phyloP scores from a whole-genome alignment of 306 rosid genomes.

The Cicer bijugum region DNA sequence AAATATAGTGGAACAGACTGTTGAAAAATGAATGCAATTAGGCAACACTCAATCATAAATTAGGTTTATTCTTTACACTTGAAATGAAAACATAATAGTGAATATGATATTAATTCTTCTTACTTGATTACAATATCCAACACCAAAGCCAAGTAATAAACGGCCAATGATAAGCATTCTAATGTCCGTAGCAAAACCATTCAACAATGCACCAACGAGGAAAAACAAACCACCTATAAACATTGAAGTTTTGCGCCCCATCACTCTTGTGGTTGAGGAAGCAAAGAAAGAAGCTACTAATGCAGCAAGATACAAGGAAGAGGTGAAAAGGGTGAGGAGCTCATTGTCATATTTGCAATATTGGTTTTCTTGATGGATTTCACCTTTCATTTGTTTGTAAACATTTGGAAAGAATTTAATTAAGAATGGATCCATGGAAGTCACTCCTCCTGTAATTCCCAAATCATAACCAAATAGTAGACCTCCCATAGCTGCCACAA shows the following conservation, averaged over 20 bases:
- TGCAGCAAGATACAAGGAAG: conserved; percentile 48
- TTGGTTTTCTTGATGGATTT: neutral
- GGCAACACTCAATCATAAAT: neutral
- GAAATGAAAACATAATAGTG: neutral
- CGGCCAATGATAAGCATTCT: conserved; percentile 49
- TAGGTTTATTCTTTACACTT: neutral
- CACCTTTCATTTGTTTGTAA: conserved; percentile 34
- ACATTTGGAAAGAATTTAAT: conserved; percentile 40
- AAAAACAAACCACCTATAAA: conserved; percentile 46
- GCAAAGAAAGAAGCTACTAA: conserved; percentile 48
- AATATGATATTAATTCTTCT: neutral
- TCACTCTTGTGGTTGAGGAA: conserved; percentile 39
- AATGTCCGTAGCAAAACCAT: conserved; percentile 35
- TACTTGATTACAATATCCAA: conserved; percentile 47
- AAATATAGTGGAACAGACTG: conserved; percentile 44
- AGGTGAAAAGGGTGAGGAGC: conserved; percentile 48
- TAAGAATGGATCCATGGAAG: conserved; percentile 48
- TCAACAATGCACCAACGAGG: conserved; percentile 44
- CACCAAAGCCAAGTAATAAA: conserved; percentile 47
- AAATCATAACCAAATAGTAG: conserved; percentile 49
- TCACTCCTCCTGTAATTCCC: conserved; percentile 46
- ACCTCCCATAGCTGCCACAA: conserved; percentile 52
- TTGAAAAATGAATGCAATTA: neutral
- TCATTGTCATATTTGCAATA: conserved; percentile 44
- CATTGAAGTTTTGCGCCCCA: conserved; percentile 47